These are phyloP conservation scores for Stenogyne calaminthoides DNA, from an alignment of 305 asterid species.

Conservation along the genomic window DNA sequence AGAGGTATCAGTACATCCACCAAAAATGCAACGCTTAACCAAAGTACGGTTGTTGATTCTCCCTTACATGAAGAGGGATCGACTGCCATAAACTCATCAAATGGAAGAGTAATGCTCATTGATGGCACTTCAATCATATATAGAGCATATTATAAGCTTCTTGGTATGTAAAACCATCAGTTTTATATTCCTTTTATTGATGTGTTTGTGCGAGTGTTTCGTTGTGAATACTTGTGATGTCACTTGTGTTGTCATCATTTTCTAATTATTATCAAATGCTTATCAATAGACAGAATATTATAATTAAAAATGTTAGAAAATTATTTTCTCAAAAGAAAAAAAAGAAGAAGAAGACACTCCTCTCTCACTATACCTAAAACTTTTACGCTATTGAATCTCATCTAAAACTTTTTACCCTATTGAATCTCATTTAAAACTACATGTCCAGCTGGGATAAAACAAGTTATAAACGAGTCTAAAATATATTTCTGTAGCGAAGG, in stretches of 20 bases:
- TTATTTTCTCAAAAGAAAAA: not conserved
- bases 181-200: not conserved
- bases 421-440: not conserved
- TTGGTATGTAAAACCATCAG: conserved; percentile 54
- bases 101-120: conserved; percentile 88
- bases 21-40: conserved; percentile 41
- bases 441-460: not conserved
- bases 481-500: not conserved
- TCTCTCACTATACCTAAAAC: not conserved
- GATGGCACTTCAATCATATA: conserved; percentile 90
- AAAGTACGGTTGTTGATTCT: conserved; percentile 40
- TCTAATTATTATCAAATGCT: conserved; percentile 1
- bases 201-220: conserved; percentile 8
- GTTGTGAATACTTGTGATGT: not conserved
- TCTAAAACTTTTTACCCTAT: not conserved
- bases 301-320: too few species aligned
- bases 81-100: conserved; percentile 40
- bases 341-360: not conserved
- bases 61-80: conserved; percentile 37
- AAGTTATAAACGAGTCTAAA: not conserved
- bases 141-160: conserved; percentile 86
- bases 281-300: not conserved
- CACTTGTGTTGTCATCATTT: conserved; percentile 11
- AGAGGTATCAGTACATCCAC: conserved; percentile 38
- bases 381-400: too few species aligned